Evolutionary conservation across 345 rosid genomes (phyloP), one percentile per base, ranked within the genome.

Genomic region (Isatis tinctoria): DNA sequence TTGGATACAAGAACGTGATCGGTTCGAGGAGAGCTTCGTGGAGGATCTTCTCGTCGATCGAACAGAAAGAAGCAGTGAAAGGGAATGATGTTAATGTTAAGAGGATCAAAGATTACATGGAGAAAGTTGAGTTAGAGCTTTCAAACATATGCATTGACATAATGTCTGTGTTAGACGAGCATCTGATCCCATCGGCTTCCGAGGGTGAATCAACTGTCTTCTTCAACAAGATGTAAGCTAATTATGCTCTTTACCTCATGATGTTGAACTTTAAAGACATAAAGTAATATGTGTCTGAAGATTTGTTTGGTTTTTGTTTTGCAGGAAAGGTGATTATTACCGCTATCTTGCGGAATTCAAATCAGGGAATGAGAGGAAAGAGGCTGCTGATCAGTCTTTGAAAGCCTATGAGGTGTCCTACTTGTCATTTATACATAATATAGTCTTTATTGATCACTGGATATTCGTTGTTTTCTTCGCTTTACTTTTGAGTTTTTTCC

Each of bases 291-390:
- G 47, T 53, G 2, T 69, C 9, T 75, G 24, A 61, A 27, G 67
- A 22, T 33, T 65, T 51, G 13, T 20, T 59, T 51, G 40, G 28
- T 6, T 41, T 28, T 70, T 32, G 8, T 32, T 66, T 79, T 24
- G 79, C 81, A 88, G 93, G 93, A 88, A 88, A 71, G 93, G 87
- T 16, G 93, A 88, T 44, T 88, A 88, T 74, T 88, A 81, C 73
- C 77, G 93, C 40, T 88, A 88, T 70, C 78, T 83, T 57, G 87
- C 90, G 0, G 90, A 86, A 67, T 85, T 86, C 70, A 88, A 82
- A 78, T 45, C 72, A 16, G 86, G 87, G 20, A 68, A 82, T 44
- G 89, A 83, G 39, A 83, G 80, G 71, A 83, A 85, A 72, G 87
- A 83, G 57, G 85, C 82, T 60, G 85, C 93, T 61, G 88, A 86